These are phyloP conservation scores for Russula dissimulans DNA, from an alignment of 768 basidiomycete genomes.

Conservation along the genomic window DNA sequence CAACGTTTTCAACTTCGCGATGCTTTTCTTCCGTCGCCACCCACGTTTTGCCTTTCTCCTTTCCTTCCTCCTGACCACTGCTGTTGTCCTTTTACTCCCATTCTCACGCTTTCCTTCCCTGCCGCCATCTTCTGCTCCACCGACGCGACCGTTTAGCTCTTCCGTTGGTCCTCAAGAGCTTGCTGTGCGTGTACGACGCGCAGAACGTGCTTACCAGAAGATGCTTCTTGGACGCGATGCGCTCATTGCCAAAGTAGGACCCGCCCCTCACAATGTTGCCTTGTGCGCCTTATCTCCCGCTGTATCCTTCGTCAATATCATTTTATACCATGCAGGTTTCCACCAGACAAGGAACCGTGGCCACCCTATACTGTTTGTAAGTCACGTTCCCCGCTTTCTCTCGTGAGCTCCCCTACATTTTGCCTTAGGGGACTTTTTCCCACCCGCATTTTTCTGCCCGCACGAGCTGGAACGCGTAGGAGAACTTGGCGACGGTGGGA, in stretches of 20 bases:
- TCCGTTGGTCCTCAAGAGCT: neutral
- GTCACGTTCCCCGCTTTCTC: neutral
- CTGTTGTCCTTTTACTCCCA: slow-evolving; percentile 15
- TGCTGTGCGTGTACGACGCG: slow-evolving; percentile 4
- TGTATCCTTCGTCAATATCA: neutral
- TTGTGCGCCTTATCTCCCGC: slow-evolving; percentile 1
- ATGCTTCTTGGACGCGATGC: slow-evolving; percentile 11
- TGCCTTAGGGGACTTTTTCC: slow-evolving; percentile 38
- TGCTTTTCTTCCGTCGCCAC: slow-evolving; percentile 14
- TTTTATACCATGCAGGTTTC: slow-evolving; percentile 12
- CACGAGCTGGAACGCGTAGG: slow-evolving; percentile 36
- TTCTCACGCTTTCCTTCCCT: neutral
- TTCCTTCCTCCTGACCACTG: slow-evolving; percentile 7
- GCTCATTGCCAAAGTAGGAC: slow-evolving; percentile 18
- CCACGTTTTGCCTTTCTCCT: slow-evolving; percentile 19
- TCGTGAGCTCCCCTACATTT: neutral
- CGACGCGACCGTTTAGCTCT: neutral
- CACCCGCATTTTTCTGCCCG: slow-evolving; percentile 36
- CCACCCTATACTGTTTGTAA: slow-evolving; percentile 19
- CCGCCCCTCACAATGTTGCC: slow-evolving; percentile 4
- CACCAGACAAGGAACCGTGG: slow-evolving; percentile 18
- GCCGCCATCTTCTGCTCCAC: neutral
- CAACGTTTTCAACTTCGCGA: neutral
- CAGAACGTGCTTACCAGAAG: slow-evolving; percentile 18
- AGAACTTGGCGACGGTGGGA: slow-evolving; percentile 57